Percentiles rank a stretch among this genome's conserved stretches.
Conservation (phyloP, 2,329 filamentous ascomycete species). For the Neofusicoccum ribis region DNA sequence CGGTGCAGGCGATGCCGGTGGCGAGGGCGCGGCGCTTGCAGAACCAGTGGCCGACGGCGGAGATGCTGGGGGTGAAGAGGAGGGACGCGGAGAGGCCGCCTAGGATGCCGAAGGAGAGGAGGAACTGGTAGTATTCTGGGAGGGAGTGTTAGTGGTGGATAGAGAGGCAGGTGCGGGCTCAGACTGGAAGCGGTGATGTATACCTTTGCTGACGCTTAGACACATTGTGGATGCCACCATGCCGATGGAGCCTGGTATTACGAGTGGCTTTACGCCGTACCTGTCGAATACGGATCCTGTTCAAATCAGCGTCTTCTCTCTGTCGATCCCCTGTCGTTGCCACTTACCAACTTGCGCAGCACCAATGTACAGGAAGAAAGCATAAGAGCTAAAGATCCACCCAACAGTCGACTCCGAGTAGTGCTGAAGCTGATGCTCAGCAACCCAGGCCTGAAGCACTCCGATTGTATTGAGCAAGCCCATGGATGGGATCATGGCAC, state of each 20-base stretch:
- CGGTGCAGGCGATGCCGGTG: too few relatives aligned
- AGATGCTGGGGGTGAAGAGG: slow-evolving; percentile 39
- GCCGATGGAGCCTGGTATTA: slow-evolving; percentile 33
- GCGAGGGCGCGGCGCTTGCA: too few relatives aligned
- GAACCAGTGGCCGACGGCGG: slow-evolving; percentile 34
- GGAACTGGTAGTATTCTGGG: slow-evolving; percentile 43
- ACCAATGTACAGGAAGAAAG: slow-evolving; percentile 41
- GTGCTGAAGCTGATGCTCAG: background rate
- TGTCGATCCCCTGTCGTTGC: too few relatives aligned
- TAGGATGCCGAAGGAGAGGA: slow-evolving; percentile 42
- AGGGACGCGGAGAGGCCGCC: slow-evolving; percentile 41
- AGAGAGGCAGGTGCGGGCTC: too few relatives aligned
- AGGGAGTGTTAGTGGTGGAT: too few relatives aligned
- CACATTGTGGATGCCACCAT: slow-evolving; percentile 31
- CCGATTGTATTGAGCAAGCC: slow-evolving; percentile 44
- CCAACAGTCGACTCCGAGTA: slow-evolving; percentile 39
- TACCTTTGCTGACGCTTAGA: slow-evolving; percentile 32
- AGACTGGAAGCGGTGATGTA: background rate
- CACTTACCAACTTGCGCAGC: slow-evolving; percentile 32
- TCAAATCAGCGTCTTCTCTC: background rate
- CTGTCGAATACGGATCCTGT: slow-evolving; percentile 41
- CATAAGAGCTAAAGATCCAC: slow-evolving; percentile 45
- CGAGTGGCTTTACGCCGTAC: slow-evolving; percentile 32
- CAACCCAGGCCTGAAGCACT: slow-evolving; percentile 30
- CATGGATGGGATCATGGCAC: slow-evolving; percentile 42